These are phyloP conservation scores for Aspergillus unguis DNA, from an alignment of 2,329 filamentous ascomycete species.

Conservation along the genomic window DNA sequence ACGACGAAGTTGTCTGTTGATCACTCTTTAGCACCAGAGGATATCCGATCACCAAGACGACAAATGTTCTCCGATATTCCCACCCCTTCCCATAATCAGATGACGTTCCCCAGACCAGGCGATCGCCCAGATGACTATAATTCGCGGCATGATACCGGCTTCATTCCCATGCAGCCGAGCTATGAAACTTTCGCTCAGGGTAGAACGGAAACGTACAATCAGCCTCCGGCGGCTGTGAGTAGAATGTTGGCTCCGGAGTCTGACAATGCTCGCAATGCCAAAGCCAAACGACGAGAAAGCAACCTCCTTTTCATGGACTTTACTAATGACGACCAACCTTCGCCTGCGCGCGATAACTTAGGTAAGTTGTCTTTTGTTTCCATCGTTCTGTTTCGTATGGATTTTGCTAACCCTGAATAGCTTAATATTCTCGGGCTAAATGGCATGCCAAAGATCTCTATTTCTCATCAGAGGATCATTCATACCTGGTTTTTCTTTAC, in stretches of 20 bases:
- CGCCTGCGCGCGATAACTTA: slow-evolving; percentile 22
- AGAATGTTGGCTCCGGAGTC: slow-evolving; percentile 40
- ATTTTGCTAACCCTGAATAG: slow-evolving; percentile 1
- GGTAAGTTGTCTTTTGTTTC: slow-evolving; percentile 15
- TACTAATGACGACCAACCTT: slow-evolving; percentile 27
- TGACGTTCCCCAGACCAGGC: slow-evolving; percentile 43
- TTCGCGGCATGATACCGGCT: slow-evolving; percentile 48
- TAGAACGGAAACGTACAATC: slow-evolving; percentile 27
- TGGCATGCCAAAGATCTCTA: not conserved
- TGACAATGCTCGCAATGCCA: slow-evolving; percentile 36
- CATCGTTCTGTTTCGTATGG: not conserved
- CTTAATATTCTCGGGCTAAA: not conserved
- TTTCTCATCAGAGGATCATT: not conserved
- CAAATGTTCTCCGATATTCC: slow-evolving; percentile 67
- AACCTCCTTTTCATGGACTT: slow-evolving; percentile 47
- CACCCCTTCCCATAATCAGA: slow-evolving; percentile 61
- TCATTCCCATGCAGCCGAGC: slow-evolving; percentile 50
- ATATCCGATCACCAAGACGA: slow-evolving; percentile 61
- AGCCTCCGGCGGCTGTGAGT: slow-evolving; percentile 32
- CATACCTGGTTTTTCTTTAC: not conserved
- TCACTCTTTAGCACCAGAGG: slow-evolving; percentile 49
- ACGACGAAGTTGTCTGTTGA: slow-evolving; percentile 44
- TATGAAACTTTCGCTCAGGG: slow-evolving; percentile 41
- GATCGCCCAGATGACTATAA: slow-evolving; percentile 25
- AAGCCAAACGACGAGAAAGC: slow-evolving; percentile 48